Percentiles rank a stretch among this genome's conserved stretches.
Conservation (phyloP, 1,284 basidiomycete genomes). For the Hortiboletus rubellus region DNA sequence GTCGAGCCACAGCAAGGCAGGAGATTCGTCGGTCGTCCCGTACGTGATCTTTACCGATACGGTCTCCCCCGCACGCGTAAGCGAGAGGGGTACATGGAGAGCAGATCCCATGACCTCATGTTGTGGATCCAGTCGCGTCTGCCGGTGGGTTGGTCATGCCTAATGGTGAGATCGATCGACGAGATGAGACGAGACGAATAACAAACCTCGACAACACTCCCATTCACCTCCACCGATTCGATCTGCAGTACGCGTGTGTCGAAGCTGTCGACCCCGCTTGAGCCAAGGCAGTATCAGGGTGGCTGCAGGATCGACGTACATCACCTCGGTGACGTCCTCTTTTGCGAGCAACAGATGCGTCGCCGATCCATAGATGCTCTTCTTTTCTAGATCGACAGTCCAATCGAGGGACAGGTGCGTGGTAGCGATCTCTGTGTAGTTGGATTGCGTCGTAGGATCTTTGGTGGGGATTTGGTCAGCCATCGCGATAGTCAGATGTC, state of each 20-base stretch:
- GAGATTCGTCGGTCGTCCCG: conserved; percentile 78
- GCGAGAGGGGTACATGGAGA: conserved; percentile 54
- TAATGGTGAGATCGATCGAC: background rate
- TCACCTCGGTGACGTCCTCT: conserved; percentile 64
- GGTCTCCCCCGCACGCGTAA: conserved; percentile 43
- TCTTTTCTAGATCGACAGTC: conserved; percentile 75
- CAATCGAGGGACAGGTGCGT: conserved; percentile 79
- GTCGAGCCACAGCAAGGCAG: conserved; percentile 90
- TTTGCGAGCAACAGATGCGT: conserved; percentile 65
- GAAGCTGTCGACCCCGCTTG: conserved; percentile 48
- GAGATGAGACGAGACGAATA: background rate
- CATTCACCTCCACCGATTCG: conserved; percentile 57
- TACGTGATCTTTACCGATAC: conserved; percentile 69
- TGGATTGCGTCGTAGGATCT: conserved; percentile 73
- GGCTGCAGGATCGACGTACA: conserved; percentile 41
- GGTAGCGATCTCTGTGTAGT: conserved; percentile 72
- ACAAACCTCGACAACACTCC: conserved; percentile 28
- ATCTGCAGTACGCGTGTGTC: conserved; percentile 81
- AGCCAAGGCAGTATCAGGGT: background rate
- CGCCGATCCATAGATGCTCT: conserved; percentile 72
- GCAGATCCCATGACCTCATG: conserved; percentile 76
- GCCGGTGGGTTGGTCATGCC: background rate
- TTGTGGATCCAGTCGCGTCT: conserved; percentile 55
- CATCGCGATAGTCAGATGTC: conserved; percentile 9
- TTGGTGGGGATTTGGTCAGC: conserved; percentile 10